These are phyloP conservation scores for Paramecium sonneborni DNA, from an alignment of 73 alveolate genomes.

Conservation along the genomic window DNA sequence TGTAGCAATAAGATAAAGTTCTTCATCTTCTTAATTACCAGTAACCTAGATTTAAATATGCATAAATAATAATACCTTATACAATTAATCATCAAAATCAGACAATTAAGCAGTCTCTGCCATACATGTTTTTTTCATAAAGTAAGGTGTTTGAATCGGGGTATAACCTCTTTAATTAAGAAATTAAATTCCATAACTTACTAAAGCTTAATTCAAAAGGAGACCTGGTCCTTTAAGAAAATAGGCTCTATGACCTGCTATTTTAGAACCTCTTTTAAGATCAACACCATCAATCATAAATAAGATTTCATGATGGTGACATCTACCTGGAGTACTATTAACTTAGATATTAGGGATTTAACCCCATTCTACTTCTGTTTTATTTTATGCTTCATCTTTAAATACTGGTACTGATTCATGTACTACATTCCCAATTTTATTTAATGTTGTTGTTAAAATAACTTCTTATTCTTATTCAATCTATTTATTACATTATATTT, in stretches of 20 bases:
- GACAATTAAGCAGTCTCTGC: slow-evolving; percentile 97
- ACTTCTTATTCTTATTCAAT: slow-evolving; percentile 34
- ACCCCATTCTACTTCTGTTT: slow-evolving; percentile 92
- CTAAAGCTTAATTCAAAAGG: slow-evolving; percentile 95
- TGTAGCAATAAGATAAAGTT: slow-evolving; percentile 95
- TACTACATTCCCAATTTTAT: slow-evolving; percentile 86
- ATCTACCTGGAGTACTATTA: slow-evolving; percentile 93
- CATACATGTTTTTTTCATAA: slow-evolving; percentile 98
- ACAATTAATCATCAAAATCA: slow-evolving; percentile 98
- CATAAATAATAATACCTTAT: slow-evolving; percentile 78
- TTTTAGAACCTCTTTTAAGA: slow-evolving; percentile 88
- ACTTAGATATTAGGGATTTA: slow-evolving; percentile 73
- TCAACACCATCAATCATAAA: slow-evolving; percentile 91
- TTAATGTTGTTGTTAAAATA: slow-evolving; percentile 46
- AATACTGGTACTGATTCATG: slow-evolving; percentile 93
- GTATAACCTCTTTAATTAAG: slow-evolving; percentile 90
- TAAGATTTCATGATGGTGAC: slow-evolving; percentile 94
- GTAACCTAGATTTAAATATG: slow-evolving; percentile 19
- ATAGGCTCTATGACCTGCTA: slow-evolving; percentile 99
- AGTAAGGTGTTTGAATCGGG: slow-evolving; percentile 98
- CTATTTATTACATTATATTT: background rate
- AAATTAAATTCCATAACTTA: slow-evolving; percentile 93
- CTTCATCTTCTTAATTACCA: slow-evolving; percentile 74
- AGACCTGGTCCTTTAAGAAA: slow-evolving; percentile 97
- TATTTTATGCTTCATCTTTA: slow-evolving; percentile 94